Percentiles rank a stretch among this genome's conserved stretches.
Evolutionary conservation across 2,329 filamentous ascomycete genomes (phyloP).

Genomic region (Curvularia spicifera): DNA sequence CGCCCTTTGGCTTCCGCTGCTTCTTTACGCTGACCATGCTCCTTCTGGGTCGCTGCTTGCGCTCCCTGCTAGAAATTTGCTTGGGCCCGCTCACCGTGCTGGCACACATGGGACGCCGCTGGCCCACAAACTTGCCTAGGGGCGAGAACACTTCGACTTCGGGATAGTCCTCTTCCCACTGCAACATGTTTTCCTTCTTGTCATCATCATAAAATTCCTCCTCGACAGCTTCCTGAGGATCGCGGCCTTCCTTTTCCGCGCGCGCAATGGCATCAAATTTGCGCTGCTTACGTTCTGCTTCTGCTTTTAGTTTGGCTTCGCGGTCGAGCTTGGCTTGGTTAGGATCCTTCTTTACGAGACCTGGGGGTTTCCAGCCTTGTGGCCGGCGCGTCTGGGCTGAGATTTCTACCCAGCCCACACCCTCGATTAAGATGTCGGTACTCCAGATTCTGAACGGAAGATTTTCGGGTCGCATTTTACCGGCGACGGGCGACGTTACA

Average conservation of each 20-base stretch:
- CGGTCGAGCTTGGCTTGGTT: constrained; percentile 34
- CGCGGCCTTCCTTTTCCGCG: constrained; percentile 20
- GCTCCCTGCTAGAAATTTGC: constrained; percentile 56
- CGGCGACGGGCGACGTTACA: constrained; percentile 68
- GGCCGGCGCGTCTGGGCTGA: constrained; percentile 74
- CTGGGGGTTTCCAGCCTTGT: constrained; percentile 39
- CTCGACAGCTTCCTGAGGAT: constrained; percentile 42
- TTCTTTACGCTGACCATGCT: constrained; percentile 66
- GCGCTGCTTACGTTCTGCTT: constrained; percentile 20
- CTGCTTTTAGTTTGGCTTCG: constrained; percentile 11
- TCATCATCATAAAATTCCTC: constrained; percentile 29
- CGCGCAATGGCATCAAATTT: constrained; percentile 30
- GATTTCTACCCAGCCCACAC: constrained; percentile 91
- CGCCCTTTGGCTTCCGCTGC: constrained; percentile 35
- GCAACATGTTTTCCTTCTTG: constrained; percentile 21
- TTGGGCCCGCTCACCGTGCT: constrained; percentile 67
- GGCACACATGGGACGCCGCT: constrained; percentile 72
- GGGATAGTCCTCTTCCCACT: constrained; percentile 59
- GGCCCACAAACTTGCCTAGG: constrained; percentile 77
- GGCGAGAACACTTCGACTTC: constrained; percentile 85
- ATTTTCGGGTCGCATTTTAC: constrained; percentile 67
- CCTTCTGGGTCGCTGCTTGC: constrained; percentile 65
- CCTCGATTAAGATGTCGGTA: constrained; percentile 86
- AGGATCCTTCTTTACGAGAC: constrained; percentile 58
- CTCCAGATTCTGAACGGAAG: constrained; percentile 82